A percentile compares a stretch with the other conserved stretches of the same genome.
These are phyloP conservation scores for Diospyros kaki DNA, from an alignment of 148 eudicot species.

Conservation along the genomic window DNA sequence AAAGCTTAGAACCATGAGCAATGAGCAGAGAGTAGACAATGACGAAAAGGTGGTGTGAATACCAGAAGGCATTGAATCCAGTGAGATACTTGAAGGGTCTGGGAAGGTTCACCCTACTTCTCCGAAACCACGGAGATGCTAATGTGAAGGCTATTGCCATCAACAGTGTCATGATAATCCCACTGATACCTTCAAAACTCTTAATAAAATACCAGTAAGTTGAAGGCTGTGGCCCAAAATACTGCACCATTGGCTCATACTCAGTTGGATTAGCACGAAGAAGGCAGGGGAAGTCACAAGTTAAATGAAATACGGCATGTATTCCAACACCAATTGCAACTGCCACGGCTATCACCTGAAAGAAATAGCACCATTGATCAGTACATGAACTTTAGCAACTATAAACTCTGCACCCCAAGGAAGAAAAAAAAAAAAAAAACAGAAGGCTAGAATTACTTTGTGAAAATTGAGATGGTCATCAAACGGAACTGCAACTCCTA, in stretches of 20 bases:
- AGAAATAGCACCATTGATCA: not conserved
- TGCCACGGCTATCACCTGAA: conserved; percentile 42
- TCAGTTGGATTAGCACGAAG: conserved; percentile 20
- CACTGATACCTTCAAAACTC: conserved; percentile 46
- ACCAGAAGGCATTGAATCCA: conserved; percentile 65
- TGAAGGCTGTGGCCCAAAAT: conserved; percentile 34
- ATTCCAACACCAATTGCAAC: conserved; percentile 45
- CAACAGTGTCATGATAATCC: conserved; percentile 42
- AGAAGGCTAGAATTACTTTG: conserved; percentile 24
- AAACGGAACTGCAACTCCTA: conserved; percentile 48
- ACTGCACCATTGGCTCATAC: conserved; percentile 32
- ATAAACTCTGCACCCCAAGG: not conserved
- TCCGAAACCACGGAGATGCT: conserved; percentile 46
- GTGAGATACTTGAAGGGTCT: conserved; percentile 38
- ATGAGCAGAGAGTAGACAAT: conserved; percentile 45
- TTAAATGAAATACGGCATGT: conserved; percentile 34
- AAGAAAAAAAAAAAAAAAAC: no score
- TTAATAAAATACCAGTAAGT: conserved; percentile 48
- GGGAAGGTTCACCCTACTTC: conserved; percentile 33
- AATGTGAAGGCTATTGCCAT: conserved; percentile 57
- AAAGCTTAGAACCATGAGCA: conserved; percentile 42
- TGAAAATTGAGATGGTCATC: conserved; percentile 62
- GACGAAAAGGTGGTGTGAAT: conserved; percentile 53
- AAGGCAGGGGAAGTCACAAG: conserved; percentile 52
- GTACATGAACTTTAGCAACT: not conserved